phyloP scores from a whole-genome alignment of 306 rosid genomes.

The Dicorynia guianensis region DNA sequence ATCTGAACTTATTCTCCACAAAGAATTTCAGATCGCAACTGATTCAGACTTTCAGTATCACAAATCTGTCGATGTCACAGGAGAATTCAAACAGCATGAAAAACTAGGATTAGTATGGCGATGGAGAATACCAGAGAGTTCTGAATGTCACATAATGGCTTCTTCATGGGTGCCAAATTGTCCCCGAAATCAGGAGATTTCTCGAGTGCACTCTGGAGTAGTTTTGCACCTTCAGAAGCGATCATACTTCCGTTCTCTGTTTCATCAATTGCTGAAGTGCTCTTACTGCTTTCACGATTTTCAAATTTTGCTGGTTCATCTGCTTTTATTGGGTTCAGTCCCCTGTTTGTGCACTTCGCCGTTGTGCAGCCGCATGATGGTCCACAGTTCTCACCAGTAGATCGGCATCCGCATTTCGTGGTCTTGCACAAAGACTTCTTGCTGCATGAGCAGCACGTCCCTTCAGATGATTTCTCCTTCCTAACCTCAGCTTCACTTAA shows the following conservation, averaged over 20 bases:
- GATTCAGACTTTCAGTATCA: background rate
- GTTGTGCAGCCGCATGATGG: constrained; percentile 77
- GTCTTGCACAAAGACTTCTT: constrained; percentile 89
- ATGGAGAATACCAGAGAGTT: constrained; percentile 67
- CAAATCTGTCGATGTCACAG: no score
- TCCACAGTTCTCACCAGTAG: constrained; percentile 78
- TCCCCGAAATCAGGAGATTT: constrained; percentile 52
- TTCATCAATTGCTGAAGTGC: constrained; percentile 36
- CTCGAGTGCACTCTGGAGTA: constrained; percentile 64
- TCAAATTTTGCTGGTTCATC: constrained; percentile 49
- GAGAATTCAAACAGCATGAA: background rate
- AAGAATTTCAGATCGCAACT: background rate
- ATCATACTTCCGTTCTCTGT: constrained; percentile 34
- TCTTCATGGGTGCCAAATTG: constrained; percentile 56
- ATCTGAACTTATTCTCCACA: background rate
- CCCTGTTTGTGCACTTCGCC: constrained; percentile 82
- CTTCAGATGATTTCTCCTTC: constrained; percentile 47
- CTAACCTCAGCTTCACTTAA: constrained; percentile 39
- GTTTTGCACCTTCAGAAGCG: constrained; percentile 65
- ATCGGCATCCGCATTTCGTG: constrained; percentile 81
- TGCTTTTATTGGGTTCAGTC: constrained; percentile 35
- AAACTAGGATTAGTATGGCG: background rate
- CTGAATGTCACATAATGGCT: constrained; percentile 79
- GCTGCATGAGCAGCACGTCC: constrained; percentile 83
- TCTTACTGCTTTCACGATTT: constrained; percentile 37